Evolutionary conservation across 164 flowering plant genomes (phyloP).

Genomic region (Platanus orientalis): DNA sequence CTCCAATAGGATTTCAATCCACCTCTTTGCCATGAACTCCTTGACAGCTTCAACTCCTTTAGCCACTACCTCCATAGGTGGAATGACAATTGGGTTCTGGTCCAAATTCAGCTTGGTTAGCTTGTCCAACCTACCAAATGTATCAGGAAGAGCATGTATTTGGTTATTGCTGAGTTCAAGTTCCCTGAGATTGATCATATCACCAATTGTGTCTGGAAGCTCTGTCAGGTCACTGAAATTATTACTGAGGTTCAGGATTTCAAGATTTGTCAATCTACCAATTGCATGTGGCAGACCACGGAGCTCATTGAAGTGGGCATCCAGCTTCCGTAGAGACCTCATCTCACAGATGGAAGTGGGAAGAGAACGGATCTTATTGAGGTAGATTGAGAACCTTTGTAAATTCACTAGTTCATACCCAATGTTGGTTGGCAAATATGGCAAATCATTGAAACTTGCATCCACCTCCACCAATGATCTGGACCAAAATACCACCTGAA

Average conservation of each 20-base stretch:
- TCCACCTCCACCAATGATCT: conserved; percentile 88
- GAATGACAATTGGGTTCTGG: conserved; percentile 70
- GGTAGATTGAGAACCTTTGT: conserved; percentile 51
- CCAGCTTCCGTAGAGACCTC: conserved; percentile 61
- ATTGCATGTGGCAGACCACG: conserved; percentile 66
- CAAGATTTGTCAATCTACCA: conserved; percentile 69
- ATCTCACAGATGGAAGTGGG: conserved; percentile 86
- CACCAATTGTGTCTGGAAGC: conserved; percentile 81
- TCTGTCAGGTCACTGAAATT: conserved; percentile 80
- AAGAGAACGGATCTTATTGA: conserved; percentile 79
- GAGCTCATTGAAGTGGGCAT: conserved; percentile 93
- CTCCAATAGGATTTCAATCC: conserved; percentile 65
- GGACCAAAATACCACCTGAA: conserved; percentile 2
- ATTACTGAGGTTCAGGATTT: conserved; percentile 66
- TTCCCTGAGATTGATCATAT: conserved; percentile 72
- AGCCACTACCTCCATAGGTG: conserved; percentile 64
- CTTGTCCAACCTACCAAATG: conserved; percentile 78
- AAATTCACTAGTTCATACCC: conserved; percentile 67
- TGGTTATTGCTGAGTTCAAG: conserved; percentile 92
- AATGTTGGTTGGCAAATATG: conserved; percentile 83
- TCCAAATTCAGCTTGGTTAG: conserved; percentile 77
- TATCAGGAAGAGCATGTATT: conserved; percentile 72
- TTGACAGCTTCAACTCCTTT: conserved; percentile 81
- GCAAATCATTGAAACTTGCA: conserved; percentile 69
- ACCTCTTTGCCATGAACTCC: conserved; percentile 74